phyloP scores from a whole-genome alignment of 2,329 filamentous ascomycete species.

The Nemania sp. region DNA sequence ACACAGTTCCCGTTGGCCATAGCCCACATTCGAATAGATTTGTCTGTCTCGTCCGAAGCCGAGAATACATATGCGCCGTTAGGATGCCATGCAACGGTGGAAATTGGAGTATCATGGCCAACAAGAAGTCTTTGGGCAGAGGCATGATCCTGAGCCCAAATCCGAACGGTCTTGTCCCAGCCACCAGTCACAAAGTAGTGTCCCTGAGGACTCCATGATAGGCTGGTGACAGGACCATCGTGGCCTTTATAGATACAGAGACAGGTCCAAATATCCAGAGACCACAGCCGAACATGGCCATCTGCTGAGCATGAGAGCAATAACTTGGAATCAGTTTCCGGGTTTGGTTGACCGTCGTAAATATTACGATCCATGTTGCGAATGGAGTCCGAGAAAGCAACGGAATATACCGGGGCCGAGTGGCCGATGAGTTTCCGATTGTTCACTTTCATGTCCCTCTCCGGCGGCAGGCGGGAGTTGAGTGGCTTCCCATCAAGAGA shows the following conservation, averaged over 20 bases:
- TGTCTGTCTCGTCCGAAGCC: slow-evolving; percentile 80
- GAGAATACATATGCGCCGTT: slow-evolving; percentile 95
- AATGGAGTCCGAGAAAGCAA: slow-evolving; percentile 81
- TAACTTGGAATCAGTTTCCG: slow-evolving; percentile 67
- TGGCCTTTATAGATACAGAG: slow-evolving; percentile 94
- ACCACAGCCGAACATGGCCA: slow-evolving; percentile 89
- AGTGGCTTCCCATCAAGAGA: slow-evolving; percentile 84
- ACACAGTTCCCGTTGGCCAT: slow-evolving; percentile 86
- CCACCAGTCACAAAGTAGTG: slow-evolving; percentile 92
- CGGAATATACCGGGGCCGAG: slow-evolving; percentile 83
- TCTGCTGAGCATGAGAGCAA: slow-evolving; percentile 88
- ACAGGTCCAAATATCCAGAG: slow-evolving; percentile 87
- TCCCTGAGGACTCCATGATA: slow-evolving; percentile 88
- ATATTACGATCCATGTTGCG: slow-evolving; percentile 56
- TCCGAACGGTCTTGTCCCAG: slow-evolving; percentile 85
- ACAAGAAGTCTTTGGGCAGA: slow-evolving; percentile 86
- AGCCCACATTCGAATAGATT: slow-evolving; percentile 96
- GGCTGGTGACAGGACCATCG: slow-evolving; percentile 84
- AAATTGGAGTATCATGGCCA: slow-evolving; percentile 92
- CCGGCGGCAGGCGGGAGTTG: slow-evolving; percentile 64
- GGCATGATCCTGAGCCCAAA: slow-evolving; percentile 93
- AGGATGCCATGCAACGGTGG: slow-evolving; percentile 88
- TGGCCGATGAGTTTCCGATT: slow-evolving; percentile 83
- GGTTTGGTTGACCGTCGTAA: slow-evolving; percentile 53
- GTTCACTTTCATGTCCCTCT: slow-evolving; percentile 63